Evolutionary conservation across 2,329 filamentous ascomycete species (phyloP).

Genomic region (Scedosporium boydii): DNA sequence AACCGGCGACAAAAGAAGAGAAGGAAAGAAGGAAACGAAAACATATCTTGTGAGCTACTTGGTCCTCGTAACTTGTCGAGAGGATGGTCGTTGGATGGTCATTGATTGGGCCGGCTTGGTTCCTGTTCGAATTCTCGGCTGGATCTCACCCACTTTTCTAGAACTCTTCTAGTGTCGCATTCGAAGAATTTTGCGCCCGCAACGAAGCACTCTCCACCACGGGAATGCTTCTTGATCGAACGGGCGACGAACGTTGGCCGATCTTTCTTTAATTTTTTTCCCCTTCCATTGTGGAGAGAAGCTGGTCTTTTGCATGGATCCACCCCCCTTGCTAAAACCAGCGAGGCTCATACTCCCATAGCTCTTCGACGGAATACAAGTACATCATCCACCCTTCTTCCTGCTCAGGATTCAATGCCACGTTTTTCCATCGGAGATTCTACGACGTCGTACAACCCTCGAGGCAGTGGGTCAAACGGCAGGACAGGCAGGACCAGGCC

Average conservation of each 20-base stretch:
- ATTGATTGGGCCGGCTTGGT: not conserved
- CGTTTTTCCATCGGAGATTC: not conserved
- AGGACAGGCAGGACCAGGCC: not conserved
- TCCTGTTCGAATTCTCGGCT: not conserved
- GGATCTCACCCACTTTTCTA: not conserved
- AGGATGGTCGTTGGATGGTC: not conserved
- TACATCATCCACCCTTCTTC: not conserved
- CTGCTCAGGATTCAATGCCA: not conserved
- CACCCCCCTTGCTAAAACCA: not conserved
- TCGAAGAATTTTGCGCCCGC: not conserved
- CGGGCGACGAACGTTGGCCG: not conserved
- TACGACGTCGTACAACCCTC: not conserved
- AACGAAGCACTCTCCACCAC: not conserved
- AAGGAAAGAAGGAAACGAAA: not conserved
- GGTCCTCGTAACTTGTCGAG: not conserved
- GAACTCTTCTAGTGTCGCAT: not conserved
- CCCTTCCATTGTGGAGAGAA: not conserved
- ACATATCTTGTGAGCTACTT: not conserved
- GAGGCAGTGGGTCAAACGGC: not conserved
- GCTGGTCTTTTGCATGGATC: not conserved
- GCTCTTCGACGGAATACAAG: not conserved
- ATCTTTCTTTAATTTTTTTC: not conserved
- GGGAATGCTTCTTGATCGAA: not conserved
- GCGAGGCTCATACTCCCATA: no score
- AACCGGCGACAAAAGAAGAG: not conserved